Base-by-base conservation (phyloP, 371 early-diverging fungal genomes). In the Rhizopus sp. region DNA sequence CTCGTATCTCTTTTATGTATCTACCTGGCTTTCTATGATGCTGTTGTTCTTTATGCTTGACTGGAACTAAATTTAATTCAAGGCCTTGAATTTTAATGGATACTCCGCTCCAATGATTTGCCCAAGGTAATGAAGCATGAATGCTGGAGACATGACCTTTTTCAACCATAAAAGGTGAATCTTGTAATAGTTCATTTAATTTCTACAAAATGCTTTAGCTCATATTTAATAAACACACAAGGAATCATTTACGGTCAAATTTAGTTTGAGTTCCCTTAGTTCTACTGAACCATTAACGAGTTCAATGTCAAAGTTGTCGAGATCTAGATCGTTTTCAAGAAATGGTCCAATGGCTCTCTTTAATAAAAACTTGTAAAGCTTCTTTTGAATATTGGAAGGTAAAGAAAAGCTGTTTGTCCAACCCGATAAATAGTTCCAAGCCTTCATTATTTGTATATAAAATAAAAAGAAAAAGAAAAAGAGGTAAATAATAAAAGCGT, bases 251-350 rank as follows among this genome's bases (percentile, higher is more conserved):
- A 89, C 94, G 70, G 86, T 80, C 41, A 88, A 68, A 60, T 93
- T 92, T 29, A 95, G 81, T 63, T 82, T 80, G 30, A 95, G 78
- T 59, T 93, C 90, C 45, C 85, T 80, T 55, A 95, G 81, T 42
- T 87, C 86, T 17, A 93, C 80, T 34, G 81, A 82, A 2, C 95
- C 94, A 55, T 90, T 83, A 45, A 86, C 85, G n/a, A 94, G 76
- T 69, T 91, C 90, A 50, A 95, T 89, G 61, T 95, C 94, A 62
- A 94, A 84, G 71, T 92, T 85, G 45, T 89, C 91, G 55, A 85
- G 78, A 72, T 92, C 89, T 15, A 94, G 77, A 53, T 92, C 89
- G 35, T 87, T 77, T 34, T 87, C 82, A 40, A 95, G 75, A 60
- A 94, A 93, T 63, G 89, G 90, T 6, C 95, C 95, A 41, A 95